Evolutionary conservation across 768 basidiomycete species (phyloP).

Genomic region (Phaeotremella fagi): DNA sequence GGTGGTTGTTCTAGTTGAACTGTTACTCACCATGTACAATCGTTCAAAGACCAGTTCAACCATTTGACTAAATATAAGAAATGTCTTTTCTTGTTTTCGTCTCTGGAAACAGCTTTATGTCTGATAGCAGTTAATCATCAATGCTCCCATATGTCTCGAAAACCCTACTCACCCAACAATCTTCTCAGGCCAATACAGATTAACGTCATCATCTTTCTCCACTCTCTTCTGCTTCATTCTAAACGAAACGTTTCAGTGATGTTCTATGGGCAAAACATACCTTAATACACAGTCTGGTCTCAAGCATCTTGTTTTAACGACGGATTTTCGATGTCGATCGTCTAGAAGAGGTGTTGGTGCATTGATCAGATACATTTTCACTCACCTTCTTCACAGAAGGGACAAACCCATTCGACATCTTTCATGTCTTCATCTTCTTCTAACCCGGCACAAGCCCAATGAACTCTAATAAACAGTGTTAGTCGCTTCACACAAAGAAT

Average conservation of each 20-base stretch:
- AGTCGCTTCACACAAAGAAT: not conserved
- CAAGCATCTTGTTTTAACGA: not conserved
- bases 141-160: too few species aligned
- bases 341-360: not conserved
- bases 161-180: not conserved
- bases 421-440: slow-evolving; percentile 7
- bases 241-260: not conserved
- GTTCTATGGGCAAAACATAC: not conserved
- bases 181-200: not conserved
- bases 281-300: not conserved
- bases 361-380: not conserved
- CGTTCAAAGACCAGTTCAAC: not conserved
- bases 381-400: slow-evolving; percentile 32
- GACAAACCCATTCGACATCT: slow-evolving; percentile 17
- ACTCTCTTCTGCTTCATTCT: not conserved
- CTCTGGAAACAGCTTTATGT: not conserved
- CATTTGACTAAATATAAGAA: slow-evolving; percentile 1
- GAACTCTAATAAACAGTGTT: not conserved
- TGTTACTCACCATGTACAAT: not conserved
- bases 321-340: not conserved
- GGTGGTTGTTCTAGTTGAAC: not conserved
- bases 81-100: not conserved
- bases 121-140: not conserved
- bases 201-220: not conserved
- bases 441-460: slow-evolving; percentile 4